Evolutionary conservation across 495 filamentous ascomycete species (phyloP).

Genomic region (Xylaria intraflava): DNA sequence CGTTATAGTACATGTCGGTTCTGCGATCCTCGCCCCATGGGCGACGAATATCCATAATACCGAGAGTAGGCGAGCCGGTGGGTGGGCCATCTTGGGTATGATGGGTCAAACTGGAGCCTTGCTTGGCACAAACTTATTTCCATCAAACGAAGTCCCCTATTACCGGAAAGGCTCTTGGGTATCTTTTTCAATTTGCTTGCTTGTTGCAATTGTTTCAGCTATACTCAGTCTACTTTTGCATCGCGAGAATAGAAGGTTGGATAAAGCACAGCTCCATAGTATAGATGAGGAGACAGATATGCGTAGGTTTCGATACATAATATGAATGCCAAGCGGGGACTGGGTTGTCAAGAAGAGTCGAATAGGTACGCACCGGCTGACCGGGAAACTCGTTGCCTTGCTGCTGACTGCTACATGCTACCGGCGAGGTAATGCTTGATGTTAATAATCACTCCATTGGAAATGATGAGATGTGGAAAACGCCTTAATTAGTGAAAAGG

Average conservation of each 20-base stretch:
- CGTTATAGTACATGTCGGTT: slow-evolving; percentile 22
- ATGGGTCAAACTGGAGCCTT: slow-evolving; percentile 16
- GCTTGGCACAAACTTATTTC: slow-evolving; percentile 25
- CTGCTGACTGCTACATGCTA: no score
- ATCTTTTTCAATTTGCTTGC: slow-evolving; percentile 14
- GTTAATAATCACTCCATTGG: no score
- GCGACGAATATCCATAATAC: slow-evolving; percentile 23
- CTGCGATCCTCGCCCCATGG: slow-evolving; percentile 22
- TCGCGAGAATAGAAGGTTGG: slow-evolving; percentile 13
- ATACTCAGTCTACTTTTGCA: slow-evolving; percentile 12
- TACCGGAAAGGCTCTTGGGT: slow-evolving; percentile 22
- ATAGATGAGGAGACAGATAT: background rate
- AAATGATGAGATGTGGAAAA: no score
- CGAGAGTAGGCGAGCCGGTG: slow-evolving; percentile 23
- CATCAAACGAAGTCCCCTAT: slow-evolving; percentile 18
- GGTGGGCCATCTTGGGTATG: slow-evolving; percentile 15
- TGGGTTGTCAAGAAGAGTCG: background rate
- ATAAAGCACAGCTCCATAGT: background rate
- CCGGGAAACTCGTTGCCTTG: no score
- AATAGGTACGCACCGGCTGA: no score
- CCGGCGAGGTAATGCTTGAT: no score
- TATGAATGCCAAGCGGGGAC: background rate
- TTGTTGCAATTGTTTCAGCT: slow-evolving; percentile 10
- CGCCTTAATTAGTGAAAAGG: no score
- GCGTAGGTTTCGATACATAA: slow-evolving; percentile 13